Base-by-base conservation (phyloP, 805 yeast species). In the Tetrapisispora arboricola region DNA sequence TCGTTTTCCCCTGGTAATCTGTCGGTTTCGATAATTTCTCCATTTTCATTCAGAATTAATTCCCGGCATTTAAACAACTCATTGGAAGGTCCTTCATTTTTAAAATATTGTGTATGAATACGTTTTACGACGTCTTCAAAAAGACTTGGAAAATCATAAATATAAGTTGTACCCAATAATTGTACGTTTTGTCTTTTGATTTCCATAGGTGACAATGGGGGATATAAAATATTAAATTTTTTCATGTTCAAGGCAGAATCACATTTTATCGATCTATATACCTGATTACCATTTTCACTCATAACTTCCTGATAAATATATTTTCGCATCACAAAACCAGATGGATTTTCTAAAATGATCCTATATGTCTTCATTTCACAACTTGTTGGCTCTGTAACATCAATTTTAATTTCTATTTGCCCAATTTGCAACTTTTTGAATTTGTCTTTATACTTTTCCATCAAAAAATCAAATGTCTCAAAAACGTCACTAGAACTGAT, bases 171-270 rank as follows among this genome's bases (percentile, higher is more conserved):
- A 48, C 98, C 98, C 87, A 92, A 83, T 56, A 84, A 73, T 65
- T 94, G 97, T 38, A 98, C 98, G 70, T 82, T 84, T 72, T 94
- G 92, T 67, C 99, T 86, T 67, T 92, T 92, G 55, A 97, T 96
- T 71, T 92, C 97, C 56, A 92, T 75, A 68, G 94, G 86, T 67
- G 92, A 97, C 71, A 92, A 92, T 25, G 94, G 95, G 44, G 97
- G 94, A 61, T 92, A 94, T 38, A 96, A 96, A 40, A 96, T 85
- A 38, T 87, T 80, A 57, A 92, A 86, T 32, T 95, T 82, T 66
- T 96, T 80, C 70, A 90, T 72, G 59, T 92, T 97, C 97, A 92
- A 90, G n/a, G n/a, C n/a, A n/a, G n/a, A n/a, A n/a, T n/a, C n/a
- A n/a, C n/a, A n/a, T n/a, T n/a, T n/a, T n/a, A 92, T 73, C 3